Percentiles rank a stretch among this genome's conserved stretches.
Conservation (phyloP, 768 basidiomycete species). For the Paxillus rubicundulus region DNA sequence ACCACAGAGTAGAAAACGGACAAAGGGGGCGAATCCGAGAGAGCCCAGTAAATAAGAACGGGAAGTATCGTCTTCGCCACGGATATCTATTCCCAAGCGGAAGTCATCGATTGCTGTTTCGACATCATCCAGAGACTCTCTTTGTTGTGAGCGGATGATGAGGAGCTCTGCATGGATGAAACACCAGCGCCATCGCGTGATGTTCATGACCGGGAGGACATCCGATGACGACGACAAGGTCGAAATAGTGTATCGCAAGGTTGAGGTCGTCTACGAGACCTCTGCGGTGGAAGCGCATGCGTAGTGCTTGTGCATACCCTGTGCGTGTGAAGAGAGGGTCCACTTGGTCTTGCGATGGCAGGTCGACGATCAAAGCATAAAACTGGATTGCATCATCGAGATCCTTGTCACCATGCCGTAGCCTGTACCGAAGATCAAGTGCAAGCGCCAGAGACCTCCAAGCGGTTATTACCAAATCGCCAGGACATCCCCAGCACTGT, state of each 20-base stretch:
- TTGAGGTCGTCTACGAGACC: slow-evolving; percentile 13
- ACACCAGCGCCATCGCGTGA: neutral
- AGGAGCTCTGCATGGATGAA: slow-evolving; percentile 14
- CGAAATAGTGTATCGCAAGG: slow-evolving; percentile 10
- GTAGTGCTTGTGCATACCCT: slow-evolving; percentile 7
- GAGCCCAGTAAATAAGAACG: slow-evolving; percentile 2
- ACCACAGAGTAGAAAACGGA: slow-evolving; percentile 21
- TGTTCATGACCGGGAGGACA: slow-evolving; percentile 6
- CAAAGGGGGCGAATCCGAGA: slow-evolving; percentile 12
- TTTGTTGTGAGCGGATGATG: slow-evolving; percentile 7
- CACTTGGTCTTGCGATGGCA: neutral
- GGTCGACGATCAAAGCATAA: slow-evolving; percentile 10
- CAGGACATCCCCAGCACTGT: slow-evolving; percentile 7
- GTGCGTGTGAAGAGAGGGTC: slow-evolving; percentile 5
- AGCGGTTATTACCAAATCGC: slow-evolving; percentile 1
- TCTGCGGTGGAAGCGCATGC: slow-evolving; percentile 5
- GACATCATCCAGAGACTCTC: slow-evolving; percentile 13
- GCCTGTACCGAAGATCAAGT: slow-evolving; percentile 9
- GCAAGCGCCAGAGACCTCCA: slow-evolving; percentile 6
- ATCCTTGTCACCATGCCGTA: slow-evolving; percentile 14
- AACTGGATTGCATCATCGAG: slow-evolving; percentile 10
- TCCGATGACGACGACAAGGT: slow-evolving; percentile 4
- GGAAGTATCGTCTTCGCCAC: slow-evolving; percentile 3
- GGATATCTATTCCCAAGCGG: slow-evolving; percentile 6
- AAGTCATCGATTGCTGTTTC: slow-evolving; percentile 14